phyloP scores from a whole-genome alignment of 331 rosid genomes.

The Malus hybrid region DNA sequence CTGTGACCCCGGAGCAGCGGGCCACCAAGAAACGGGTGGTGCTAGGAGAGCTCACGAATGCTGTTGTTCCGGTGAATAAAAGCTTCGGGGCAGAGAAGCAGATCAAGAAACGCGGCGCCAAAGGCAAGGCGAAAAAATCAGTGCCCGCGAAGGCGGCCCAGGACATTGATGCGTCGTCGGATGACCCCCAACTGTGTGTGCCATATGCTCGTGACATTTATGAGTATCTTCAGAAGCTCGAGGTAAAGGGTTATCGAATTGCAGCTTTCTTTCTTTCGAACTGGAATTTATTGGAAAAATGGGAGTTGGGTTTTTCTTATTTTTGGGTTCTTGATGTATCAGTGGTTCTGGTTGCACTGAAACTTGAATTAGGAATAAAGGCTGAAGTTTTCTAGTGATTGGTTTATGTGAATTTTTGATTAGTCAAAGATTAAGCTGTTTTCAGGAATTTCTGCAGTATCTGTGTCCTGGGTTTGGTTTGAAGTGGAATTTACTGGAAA shows the following conservation, averaged over 20 bases:
- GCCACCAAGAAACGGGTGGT: constrained; percentile 32
- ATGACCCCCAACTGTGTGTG: constrained; percentile 39
- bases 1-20: not conserved
- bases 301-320: not conserved
- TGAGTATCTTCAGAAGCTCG: constrained; percentile 34
- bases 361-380: not conserved
- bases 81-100: not conserved
- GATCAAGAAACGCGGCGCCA: constrained; percentile 7
- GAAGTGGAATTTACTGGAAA: not conserved
- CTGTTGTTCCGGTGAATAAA: not conserved
- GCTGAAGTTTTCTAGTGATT: not conserved
- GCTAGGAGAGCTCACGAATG: constrained; percentile 35
- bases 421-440: not conserved
- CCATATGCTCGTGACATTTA: constrained; percentile 37
- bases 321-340: not conserved
- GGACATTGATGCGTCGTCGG: constrained; percentile 1
- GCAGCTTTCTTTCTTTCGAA: not conserved
- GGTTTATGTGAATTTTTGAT: not conserved
- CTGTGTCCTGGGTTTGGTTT: not conserved
- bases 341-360: not conserved
- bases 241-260: constrained; percentile 18
- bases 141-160: not conserved
- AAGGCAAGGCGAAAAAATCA: not conserved
- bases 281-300: not conserved
- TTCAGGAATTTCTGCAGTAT: no score